These are phyloP conservation scores for Aureobasidium sp. DNA, from an alignment of 2,329 filamentous ascomycete species.

Conservation along the genomic window DNA sequence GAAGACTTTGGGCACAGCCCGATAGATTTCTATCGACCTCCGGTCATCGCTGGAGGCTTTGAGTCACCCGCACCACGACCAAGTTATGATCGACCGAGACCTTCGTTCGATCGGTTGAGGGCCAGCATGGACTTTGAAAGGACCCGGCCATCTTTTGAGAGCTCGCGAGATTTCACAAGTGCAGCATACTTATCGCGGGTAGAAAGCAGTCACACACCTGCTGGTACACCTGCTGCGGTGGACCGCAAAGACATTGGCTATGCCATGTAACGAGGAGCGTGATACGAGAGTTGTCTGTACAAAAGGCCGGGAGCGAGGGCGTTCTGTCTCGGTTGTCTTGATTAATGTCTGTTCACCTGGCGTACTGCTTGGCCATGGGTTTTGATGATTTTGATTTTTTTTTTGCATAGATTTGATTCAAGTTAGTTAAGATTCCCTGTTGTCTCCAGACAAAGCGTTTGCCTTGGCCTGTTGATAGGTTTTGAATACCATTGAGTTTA, in stretches of 20 bases:
- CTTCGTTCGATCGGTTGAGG: slow-evolving; percentile 80
- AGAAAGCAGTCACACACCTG: slow-evolving; percentile 42
- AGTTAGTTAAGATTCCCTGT: slow-evolving; percentile 7
- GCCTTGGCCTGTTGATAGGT: slow-evolving; percentile 2
- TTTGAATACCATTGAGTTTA: slow-evolving; percentile 6
- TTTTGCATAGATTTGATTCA: slow-evolving; percentile 11
- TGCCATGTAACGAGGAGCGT: background rate
- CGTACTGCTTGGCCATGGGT: background rate
- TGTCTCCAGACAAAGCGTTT: slow-evolving; percentile 5
- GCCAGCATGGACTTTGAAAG: slow-evolving; percentile 71
- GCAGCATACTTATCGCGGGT: slow-evolving; percentile 76
- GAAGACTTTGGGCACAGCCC: slow-evolving; percentile 4
- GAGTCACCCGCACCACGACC: slow-evolving; percentile 5
- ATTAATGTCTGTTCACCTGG: slow-evolving; percentile 7
- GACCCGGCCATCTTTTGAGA: slow-evolving; percentile 68
- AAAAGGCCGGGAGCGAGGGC: slow-evolving; percentile 1
- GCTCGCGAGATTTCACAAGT: slow-evolving; percentile 82
- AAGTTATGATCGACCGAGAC: slow-evolving; percentile 53
- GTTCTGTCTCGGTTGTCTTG: slow-evolving; percentile 4
- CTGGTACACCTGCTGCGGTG: background rate
- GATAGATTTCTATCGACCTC: slow-evolving; percentile 18
- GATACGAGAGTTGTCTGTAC: background rate
- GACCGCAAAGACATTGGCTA: slow-evolving; percentile 8
- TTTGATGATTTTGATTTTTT: slow-evolving; percentile 9
- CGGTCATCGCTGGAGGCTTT: background rate